These are phyloP conservation scores for Monilinia polystroma DNA, from an alignment of 2,329 filamentous ascomycete species.

Conservation along the genomic window DNA sequence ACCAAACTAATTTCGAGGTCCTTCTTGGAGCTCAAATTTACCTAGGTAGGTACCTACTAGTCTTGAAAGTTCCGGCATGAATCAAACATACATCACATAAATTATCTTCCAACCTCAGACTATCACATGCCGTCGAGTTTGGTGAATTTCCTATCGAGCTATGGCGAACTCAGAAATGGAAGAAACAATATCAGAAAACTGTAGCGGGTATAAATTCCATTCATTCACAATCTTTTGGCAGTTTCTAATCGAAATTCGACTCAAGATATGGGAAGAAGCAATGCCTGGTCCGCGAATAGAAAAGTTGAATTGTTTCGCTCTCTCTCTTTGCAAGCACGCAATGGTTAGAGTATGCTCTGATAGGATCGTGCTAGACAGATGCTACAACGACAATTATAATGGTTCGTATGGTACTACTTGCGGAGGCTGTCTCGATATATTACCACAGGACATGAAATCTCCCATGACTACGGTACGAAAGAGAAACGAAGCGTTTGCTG, in stretches of 20 bases:
- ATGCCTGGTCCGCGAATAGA: background rate
- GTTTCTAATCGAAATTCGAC: background rate
- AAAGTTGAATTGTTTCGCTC: background rate
- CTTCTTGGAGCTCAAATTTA: too few relatives aligned
- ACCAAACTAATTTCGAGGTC: background rate
- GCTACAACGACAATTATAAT: background rate
- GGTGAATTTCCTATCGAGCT: background rate
- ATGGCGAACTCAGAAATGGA: too few relatives aligned
- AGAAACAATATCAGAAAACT: background rate
- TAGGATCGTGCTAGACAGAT: background rate
- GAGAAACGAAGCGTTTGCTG: background rate
- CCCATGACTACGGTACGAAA: background rate
- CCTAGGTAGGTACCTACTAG: too few relatives aligned
- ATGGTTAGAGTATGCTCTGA: slow-evolving; percentile 15
- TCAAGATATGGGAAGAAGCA: background rate
- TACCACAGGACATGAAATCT: background rate
- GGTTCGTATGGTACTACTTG: background rate
- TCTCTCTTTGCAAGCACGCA: slow-evolving; percentile 2
- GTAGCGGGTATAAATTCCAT: background rate
- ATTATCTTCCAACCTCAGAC: too few relatives aligned
- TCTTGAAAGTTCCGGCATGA: too few relatives aligned
- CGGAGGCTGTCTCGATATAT: background rate
- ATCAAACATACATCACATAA: too few relatives aligned
- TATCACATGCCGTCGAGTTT: background rate
- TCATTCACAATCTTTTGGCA: background rate